These are phyloP conservation scores for Monosporascus sp. DNA, from an alignment of 2,329 filamentous ascomycete species.

Conservation along the genomic window DNA sequence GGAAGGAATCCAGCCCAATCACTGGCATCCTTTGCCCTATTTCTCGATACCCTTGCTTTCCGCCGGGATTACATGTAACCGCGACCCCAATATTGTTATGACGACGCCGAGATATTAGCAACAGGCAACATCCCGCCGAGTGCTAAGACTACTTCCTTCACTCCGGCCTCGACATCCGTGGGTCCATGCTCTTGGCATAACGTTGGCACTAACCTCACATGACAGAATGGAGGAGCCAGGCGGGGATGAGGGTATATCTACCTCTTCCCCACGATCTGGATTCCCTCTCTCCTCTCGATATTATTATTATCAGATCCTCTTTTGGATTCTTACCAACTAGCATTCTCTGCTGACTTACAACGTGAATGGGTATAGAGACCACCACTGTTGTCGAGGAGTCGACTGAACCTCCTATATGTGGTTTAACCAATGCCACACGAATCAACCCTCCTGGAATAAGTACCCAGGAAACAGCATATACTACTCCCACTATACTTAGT, in stretches of 20 bases:
- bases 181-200: background rate
- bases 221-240: background rate
- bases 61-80: background rate
- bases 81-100: background rate
- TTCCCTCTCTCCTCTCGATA: background rate
- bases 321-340: conserved; percentile 3
- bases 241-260: conserved; percentile 2
- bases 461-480: conserved; percentile 8
- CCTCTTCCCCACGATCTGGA: background rate
- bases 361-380: conserved; percentile 29
- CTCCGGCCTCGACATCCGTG: background rate
- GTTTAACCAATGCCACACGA: conserved; percentile 17
- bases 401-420: conserved; percentile 30
- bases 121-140: background rate
- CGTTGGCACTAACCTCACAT: conserved; percentile 3
- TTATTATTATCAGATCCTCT: conserved; percentile 1
- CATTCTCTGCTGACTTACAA: conserved; percentile 8
- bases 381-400: conserved; percentile 27
- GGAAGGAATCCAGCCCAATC: background rate
- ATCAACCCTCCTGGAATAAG: conserved; percentile 9
- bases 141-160: background rate
- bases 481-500: background rate
- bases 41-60: background rate
- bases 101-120: background rate
- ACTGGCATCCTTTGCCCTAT: background rate